Conservation (phyloP, 1,284 basidiomycete genomes). For the Malassezia yamatoensis region DNA sequence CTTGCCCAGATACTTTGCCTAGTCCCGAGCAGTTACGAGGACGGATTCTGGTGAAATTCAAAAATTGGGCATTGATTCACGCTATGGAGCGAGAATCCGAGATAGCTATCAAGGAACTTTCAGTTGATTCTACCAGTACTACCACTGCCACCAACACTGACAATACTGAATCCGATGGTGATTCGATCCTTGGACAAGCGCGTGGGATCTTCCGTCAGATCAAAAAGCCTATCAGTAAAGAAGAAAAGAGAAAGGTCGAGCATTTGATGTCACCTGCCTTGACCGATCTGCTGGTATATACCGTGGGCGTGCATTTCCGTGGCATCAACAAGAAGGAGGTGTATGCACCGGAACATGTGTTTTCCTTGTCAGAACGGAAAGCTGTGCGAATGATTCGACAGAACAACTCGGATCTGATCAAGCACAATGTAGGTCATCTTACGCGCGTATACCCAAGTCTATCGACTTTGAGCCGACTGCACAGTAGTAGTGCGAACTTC, state of each 20-base stretch:
- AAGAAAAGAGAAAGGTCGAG: not conserved
- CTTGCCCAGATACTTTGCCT: constrained; percentile 54
- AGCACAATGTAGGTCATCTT: constrained; percentile 76
- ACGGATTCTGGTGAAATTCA: constrained; percentile 68
- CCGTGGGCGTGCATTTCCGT: constrained; percentile 85
- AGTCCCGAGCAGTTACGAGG: constrained; percentile 77
- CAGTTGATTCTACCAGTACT: no score
- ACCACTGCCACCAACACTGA: constrained; percentile 13
- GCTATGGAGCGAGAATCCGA: not conserved
- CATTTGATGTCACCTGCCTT: constrained; percentile 62
- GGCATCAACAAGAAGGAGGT: constrained; percentile 80
- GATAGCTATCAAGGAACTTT: not conserved
- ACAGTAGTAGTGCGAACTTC: constrained; percentile 59
- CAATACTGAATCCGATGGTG: constrained; percentile 22
- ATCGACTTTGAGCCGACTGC: constrained; percentile 52
- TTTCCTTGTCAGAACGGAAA: constrained; percentile 76
- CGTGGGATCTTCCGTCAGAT: constrained; percentile 27
- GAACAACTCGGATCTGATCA: constrained; percentile 60
- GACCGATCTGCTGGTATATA: constrained; percentile 75
- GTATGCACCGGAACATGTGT: constrained; percentile 80
- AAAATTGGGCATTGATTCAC: constrained; percentile 19
- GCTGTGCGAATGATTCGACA: constrained; percentile 32
- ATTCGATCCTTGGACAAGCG: constrained; percentile 23
- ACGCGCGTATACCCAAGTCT: constrained; percentile 81
- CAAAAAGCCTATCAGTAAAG: constrained; percentile 2